These are phyloP conservation scores for Gomphus sp. DNA, from an alignment of 1,284 basidiomycete species.

Conservation along the genomic window DNA sequence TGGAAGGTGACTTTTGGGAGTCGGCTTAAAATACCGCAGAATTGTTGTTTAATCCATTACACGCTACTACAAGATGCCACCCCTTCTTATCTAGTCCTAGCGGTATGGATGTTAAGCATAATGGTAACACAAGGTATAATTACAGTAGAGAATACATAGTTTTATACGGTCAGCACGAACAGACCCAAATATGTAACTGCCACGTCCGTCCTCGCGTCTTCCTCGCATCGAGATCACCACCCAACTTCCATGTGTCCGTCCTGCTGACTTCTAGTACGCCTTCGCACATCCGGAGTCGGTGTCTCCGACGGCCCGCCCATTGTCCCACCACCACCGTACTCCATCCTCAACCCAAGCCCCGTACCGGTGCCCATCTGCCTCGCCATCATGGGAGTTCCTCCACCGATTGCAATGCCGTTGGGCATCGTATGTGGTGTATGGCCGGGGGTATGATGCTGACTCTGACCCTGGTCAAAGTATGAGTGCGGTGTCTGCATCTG, in stretches of 20 bases:
- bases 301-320: slow-evolving; percentile 2
- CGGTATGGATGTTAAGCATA: neutral
- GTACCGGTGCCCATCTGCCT: neutral
- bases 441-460: neutral
- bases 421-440: neutral
- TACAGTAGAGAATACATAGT: neutral
- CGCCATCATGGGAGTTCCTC: slow-evolving; percentile 1
- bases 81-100: neutral
- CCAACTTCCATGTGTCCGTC: slow-evolving; percentile 2
- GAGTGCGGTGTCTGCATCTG: neutral
- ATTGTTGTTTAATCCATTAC: neutral
- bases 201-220: neutral
- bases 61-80: neutral
- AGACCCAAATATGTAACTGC: neutral
- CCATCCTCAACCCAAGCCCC: slow-evolving; percentile 1
- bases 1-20: slow-evolving; percentile 35
- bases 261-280: slow-evolving; percentile 4
- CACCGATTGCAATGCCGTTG: neutral
- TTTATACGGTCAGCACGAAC: neutral
- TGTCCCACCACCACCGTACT: slow-evolving; percentile 1
- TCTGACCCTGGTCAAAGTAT: neutral
- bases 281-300: neutral
- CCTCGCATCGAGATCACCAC: neutral
- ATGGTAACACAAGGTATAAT: neutral
- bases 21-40: neutral